Evolutionary conservation across 2,329 filamentous ascomycete genomes (phyloP).

Genomic region (Pseudocercospora macadamiae): DNA sequence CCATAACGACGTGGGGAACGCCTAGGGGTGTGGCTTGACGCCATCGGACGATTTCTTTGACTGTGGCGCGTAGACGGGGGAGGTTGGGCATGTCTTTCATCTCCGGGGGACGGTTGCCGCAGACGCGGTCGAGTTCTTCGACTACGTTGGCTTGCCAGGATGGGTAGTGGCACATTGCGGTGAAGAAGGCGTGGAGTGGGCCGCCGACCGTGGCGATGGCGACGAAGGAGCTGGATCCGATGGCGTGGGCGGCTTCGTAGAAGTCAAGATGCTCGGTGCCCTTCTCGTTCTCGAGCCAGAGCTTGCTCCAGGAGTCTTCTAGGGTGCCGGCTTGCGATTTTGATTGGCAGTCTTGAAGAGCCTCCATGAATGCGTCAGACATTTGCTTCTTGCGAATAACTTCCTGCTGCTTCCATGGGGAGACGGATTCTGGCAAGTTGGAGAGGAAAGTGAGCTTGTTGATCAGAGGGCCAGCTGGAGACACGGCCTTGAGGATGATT

Average conservation of each 20-base stretch:
- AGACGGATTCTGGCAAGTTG: slow-evolving; percentile 36
- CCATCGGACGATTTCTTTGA: slow-evolving; percentile 42
- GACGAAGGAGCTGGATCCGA: slow-evolving; percentile 40
- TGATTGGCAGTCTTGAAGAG: slow-evolving; percentile 36
- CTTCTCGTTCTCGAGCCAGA: slow-evolving; percentile 39
- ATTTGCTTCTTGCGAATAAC: slow-evolving; percentile 34
- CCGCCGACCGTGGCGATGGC: slow-evolving; percentile 40
- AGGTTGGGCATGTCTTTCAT: slow-evolving; percentile 38
- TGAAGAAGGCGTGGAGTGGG: slow-evolving; percentile 40
- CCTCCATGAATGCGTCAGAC: slow-evolving; percentile 39
- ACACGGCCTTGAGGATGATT: slow-evolving; percentile 39
- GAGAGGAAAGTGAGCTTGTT: slow-evolving; percentile 40
- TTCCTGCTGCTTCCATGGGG: slow-evolving; percentile 37
- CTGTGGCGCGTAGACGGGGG: slow-evolving; percentile 38
- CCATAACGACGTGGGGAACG: slow-evolving; percentile 40
- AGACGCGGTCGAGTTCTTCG: slow-evolving; percentile 39
- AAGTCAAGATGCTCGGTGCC: slow-evolving; percentile 35
- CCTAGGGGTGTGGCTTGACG: slow-evolving; percentile 45
- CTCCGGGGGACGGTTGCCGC: slow-evolving; percentile 35
- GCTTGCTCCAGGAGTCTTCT: slow-evolving; percentile 36
- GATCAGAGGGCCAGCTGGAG: slow-evolving; percentile 38
- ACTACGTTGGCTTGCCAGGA: slow-evolving; percentile 36
- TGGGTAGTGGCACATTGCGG: slow-evolving; percentile 40
- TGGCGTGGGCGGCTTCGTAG: slow-evolving; percentile 40
- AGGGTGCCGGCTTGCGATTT: slow-evolving; percentile 30